phyloP scores from a whole-genome alignment of 228 moss, liverwort and hornwort genomes.

The Sphagnum fallax region DNA sequence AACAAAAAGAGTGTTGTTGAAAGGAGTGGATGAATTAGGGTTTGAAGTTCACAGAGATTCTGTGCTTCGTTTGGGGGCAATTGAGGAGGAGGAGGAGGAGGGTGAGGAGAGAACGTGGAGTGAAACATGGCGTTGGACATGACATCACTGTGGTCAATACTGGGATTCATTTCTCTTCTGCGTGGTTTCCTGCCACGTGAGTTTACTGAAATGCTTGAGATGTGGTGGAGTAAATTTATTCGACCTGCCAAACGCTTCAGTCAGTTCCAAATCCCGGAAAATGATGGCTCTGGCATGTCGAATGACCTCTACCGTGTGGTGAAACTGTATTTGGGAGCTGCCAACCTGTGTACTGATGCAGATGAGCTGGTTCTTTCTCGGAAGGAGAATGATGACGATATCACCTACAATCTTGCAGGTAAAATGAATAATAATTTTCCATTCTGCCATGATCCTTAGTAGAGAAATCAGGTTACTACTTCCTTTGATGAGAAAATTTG shows the following conservation, averaged over 20 bases:
- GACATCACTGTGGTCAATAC: constrained; percentile 24
- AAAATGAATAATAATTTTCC: neutral
- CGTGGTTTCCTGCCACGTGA: constrained; percentile 25
- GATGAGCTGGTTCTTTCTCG: constrained; percentile 24
- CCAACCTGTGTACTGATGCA: constrained; percentile 12
- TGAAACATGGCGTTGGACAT: constrained; percentile 10
- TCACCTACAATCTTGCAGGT: constrained; percentile 32
- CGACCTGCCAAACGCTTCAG: constrained; percentile 26
- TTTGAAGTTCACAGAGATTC: too few species aligned
- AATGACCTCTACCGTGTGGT: constrained; percentile 27
- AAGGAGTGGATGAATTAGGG: too few species aligned
- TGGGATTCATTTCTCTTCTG: constrained; percentile 20
- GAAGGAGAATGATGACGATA: constrained; percentile 19
- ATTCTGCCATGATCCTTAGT: too few species aligned
- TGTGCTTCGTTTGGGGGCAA: too few species aligned
- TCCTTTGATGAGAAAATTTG: neutral
- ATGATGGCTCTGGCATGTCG: neutral
- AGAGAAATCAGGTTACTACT: too few species aligned
- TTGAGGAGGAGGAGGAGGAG: too few species aligned
- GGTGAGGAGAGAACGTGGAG: neutral
- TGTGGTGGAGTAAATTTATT: constrained; percentile 25
- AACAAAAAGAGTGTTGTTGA: too few species aligned
- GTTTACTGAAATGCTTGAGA: constrained; percentile 18
- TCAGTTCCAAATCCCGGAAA: constrained; percentile 18
- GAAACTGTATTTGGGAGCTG: constrained; percentile 18